Conservation (phyloP, 2,329 filamentous ascomycete species). For the Leptodontidium sp. region DNA sequence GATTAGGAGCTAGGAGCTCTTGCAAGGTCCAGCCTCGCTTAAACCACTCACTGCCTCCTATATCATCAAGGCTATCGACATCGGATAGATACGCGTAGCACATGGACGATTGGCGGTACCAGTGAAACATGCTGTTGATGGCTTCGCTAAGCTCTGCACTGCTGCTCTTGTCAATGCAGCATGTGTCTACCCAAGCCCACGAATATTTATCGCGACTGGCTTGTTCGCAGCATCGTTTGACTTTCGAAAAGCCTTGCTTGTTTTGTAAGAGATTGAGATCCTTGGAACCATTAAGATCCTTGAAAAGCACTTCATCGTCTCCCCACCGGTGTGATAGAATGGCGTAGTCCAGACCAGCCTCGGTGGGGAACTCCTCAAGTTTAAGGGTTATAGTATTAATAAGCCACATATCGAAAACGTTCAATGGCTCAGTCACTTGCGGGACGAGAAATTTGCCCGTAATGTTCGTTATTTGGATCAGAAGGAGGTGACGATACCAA, state of each 20-base stretch:
- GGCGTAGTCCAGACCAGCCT: conserved; percentile 41
- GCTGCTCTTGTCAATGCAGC: conserved; percentile 39
- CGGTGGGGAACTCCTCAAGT: conserved; percentile 29
- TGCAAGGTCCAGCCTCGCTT: background rate
- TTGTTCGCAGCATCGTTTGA: conserved; percentile 4
- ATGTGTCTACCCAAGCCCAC: conserved; percentile 30
- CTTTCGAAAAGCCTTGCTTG: conserved; percentile 13
- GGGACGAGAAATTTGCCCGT: background rate
- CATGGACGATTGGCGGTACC: conserved; percentile 29
- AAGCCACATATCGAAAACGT: conserved; percentile 26
- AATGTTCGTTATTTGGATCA: background rate
- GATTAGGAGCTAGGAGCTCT: background rate
- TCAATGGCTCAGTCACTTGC: background rate
- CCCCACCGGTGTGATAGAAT: conserved; percentile 48
- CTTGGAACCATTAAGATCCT: conserved; percentile 41
- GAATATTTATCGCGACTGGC: background rate
- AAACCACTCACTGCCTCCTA: background rate
- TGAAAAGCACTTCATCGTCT: conserved; percentile 43
- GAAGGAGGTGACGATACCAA: background rate
- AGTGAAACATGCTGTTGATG: conserved; percentile 14
- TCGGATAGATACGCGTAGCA: conserved; percentile 36
- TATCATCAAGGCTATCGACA: conserved; percentile 14
- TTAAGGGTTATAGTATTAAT: conserved; percentile 26
- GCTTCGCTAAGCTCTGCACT: conserved; percentile 36
- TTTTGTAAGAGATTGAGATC: conserved; percentile 29